phyloP scores from a whole-genome alignment of 225 moss, liverwort and hornwort genomes.

The Straminergon stramineum region DNA sequence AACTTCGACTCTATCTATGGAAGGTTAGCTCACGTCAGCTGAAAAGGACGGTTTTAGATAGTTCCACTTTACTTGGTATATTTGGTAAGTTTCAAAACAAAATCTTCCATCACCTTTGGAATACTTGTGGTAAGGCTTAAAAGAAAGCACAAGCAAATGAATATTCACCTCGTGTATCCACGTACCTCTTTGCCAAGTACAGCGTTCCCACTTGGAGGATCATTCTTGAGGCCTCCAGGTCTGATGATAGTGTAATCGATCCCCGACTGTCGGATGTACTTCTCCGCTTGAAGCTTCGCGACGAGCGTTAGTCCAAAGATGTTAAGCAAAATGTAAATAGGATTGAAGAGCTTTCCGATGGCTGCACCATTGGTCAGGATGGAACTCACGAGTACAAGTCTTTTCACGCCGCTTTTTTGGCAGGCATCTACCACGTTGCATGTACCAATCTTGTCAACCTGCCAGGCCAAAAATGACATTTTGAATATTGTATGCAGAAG shows the following conservation, averaged over 20 bases:
- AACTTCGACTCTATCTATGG: background rate
- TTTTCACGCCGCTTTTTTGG: slow-evolving; percentile 29
- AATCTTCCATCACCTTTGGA: too few species aligned
- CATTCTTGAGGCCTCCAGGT: slow-evolving; percentile 64
- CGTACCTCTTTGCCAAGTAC: slow-evolving; percentile 38
- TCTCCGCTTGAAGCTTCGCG: slow-evolving; percentile 68
- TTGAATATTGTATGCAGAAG: too few species aligned
- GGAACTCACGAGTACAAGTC: slow-evolving; percentile 58
- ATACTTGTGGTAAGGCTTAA: background rate
- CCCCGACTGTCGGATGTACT: slow-evolving; percentile 46
- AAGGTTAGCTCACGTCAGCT: background rate
- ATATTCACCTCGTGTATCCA: background rate
- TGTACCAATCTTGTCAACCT: slow-evolving; percentile 66
- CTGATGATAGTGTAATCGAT: slow-evolving; percentile 64
- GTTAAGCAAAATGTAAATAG: slow-evolving; percentile 55
- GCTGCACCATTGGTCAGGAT: slow-evolving; percentile 58
- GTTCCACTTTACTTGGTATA: background rate
- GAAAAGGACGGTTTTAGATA: background rate
- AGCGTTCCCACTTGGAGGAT: slow-evolving; percentile 49
- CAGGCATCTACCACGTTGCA: slow-evolving; percentile 50
- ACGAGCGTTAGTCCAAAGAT: slow-evolving; percentile 55
- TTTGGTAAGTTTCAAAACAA: background rate
- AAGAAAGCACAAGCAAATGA: background rate
- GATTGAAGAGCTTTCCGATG: slow-evolving; percentile 55
- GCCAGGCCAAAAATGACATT: background rate